Percentiles rank a stretch among this genome's conserved stretches.
Conservation (phyloP, 148 eudicot species). For the Cornus florida region DNA sequence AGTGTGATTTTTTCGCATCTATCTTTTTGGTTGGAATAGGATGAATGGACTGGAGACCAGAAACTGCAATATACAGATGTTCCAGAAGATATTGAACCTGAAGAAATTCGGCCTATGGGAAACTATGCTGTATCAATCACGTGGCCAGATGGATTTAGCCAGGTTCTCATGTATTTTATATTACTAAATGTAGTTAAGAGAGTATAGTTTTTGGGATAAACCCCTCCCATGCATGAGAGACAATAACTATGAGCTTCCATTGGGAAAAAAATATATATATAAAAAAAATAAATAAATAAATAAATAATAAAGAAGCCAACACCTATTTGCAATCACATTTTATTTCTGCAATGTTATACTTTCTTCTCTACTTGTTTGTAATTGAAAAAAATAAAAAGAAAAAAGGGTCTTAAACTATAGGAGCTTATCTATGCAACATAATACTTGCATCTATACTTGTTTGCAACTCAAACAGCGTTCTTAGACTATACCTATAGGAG, state of each 20-base stretch:
- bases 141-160: slow-evolving; percentile 99
- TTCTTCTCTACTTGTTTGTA: neutral
- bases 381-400: too few relatives aligned
- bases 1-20: neutral
- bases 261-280: too few relatives aligned
- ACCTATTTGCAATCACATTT: neutral
- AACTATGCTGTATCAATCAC: slow-evolving; percentile 95
- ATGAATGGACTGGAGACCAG: slow-evolving; percentile 99
- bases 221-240: neutral
- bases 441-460: too few relatives aligned
- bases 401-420: too few relatives aligned
- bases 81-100: slow-evolving; percentile 94
- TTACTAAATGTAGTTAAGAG: neutral
- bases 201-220: neutral
- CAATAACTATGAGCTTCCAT: neutral
- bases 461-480: too few relatives aligned
- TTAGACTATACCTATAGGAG: too few relatives aligned
- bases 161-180: slow-evolving; percentile 41
- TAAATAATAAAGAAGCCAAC: neutral
- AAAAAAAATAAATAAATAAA: too few relatives aligned
- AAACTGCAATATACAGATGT: slow-evolving; percentile 77
- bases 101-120: slow-evolving; percentile 97
- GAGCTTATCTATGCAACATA: too few relatives aligned
- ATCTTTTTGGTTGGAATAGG: slow-evolving; percentile 44
- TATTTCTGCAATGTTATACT: neutral